These are phyloP conservation scores for Pseudovirgaria hyperparasitica DNA, from an alignment of 2,329 filamentous ascomycete species.

Conservation along the genomic window DNA sequence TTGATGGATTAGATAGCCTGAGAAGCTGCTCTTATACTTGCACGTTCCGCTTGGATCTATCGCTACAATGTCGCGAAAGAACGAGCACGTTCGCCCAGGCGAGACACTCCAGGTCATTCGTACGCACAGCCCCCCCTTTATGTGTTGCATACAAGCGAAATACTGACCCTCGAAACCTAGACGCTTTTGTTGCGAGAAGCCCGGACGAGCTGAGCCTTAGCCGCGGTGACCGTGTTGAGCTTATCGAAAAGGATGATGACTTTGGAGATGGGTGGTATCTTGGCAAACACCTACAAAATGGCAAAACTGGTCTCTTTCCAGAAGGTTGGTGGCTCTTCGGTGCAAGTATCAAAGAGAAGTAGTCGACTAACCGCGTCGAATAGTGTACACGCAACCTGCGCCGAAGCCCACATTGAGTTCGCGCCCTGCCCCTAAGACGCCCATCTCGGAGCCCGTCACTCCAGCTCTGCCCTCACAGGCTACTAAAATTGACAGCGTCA, in stretches of 20 bases:
- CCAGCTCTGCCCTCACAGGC: background rate
- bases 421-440: too few relatives aligned
- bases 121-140: slow-evolving; percentile 34
- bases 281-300: slow-evolving; percentile 59
- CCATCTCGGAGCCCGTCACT: slow-evolving; percentile 14
- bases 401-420: slow-evolving; percentile 34
- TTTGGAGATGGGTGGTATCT: slow-evolving; percentile 83
- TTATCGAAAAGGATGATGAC: slow-evolving; percentile 76
- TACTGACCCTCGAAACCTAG: slow-evolving; percentile 31
- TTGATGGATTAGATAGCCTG: too few relatives aligned
- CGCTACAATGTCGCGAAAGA: too few relatives aligned
- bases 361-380: slow-evolving; percentile 1
- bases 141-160: background rate
- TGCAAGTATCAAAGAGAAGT: slow-evolving; percentile 2
- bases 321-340: slow-evolving; percentile 48
- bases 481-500: too few relatives aligned
- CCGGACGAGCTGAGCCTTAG: slow-evolving; percentile 82
- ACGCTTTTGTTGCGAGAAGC: slow-evolving; percentile 85
- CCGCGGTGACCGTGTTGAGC: slow-evolving; percentile 72
- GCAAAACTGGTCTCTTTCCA: slow-evolving; percentile 67
- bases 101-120: slow-evolving; percentile 60
- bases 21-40: too few relatives aligned
- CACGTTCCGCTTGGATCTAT: too few relatives aligned
- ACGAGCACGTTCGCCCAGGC: slow-evolving; percentile 45
- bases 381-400: slow-evolving; percentile 50